A percentile compares a stretch with the other conserved stretches of the same genome.
phyloP scores from a whole-genome alignment of 2,329 filamentous ascomycete genomes.

The Colletotrichum sojae region DNA sequence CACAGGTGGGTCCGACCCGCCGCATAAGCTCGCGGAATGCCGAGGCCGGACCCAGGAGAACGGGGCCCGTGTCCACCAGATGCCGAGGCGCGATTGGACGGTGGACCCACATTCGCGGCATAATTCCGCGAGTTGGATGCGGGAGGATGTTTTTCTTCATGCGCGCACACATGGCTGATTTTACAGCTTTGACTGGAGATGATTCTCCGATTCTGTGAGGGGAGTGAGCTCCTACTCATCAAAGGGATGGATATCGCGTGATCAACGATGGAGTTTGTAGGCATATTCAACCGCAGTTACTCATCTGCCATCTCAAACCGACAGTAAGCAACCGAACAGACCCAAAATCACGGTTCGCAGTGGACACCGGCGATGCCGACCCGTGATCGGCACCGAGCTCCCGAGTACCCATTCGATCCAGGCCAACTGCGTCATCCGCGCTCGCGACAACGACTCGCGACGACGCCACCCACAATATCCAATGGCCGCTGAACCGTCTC shows the following conservation, averaged over 20 bases:
- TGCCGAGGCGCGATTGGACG: constrained; percentile 21
- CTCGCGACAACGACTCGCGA: constrained; percentile 2
- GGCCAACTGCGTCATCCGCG: constrained; percentile 23
- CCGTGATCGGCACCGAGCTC: constrained; percentile 31
- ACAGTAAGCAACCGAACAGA: neutral
- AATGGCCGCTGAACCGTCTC: constrained; percentile 1
- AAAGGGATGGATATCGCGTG: no score
- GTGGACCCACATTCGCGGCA: neutral
- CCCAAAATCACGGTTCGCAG: neutral
- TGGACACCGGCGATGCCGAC: constrained; percentile 24
- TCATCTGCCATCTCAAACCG: neutral
- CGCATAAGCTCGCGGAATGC: constrained; percentile 21
- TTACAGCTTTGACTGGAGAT: neutral
- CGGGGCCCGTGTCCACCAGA: constrained; percentile 17
- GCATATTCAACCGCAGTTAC: no score
- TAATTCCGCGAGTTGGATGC: neutral
- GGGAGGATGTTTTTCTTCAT: neutral
- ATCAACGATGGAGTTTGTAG: no score
- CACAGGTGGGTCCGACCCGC: constrained; percentile 1
- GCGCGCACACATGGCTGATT: neutral
- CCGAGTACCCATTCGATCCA: constrained; percentile 4
- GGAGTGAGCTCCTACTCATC: neutral
- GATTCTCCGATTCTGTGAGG: neutral
- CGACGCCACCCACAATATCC: constrained; percentile 12
- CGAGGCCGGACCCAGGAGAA: constrained; percentile 20